phyloP scores from a whole-genome alignment of 1,284 basidiomycete genomes.

The Inonotus hispidus region DNA sequence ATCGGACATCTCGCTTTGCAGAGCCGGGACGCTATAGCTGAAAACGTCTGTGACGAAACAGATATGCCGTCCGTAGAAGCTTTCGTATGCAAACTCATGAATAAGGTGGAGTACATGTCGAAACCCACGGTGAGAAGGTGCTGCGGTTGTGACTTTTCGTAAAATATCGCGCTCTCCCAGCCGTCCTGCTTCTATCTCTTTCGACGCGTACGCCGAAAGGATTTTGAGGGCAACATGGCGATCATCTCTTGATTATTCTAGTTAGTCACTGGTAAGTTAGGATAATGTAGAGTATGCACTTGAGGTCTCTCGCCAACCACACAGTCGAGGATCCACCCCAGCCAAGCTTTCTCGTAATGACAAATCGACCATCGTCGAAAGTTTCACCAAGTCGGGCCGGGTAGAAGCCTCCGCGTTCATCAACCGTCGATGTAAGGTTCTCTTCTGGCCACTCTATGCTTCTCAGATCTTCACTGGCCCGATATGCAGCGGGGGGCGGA shows the following conservation, averaged over 20 bases:
- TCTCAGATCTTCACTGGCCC: constrained; percentile 1
- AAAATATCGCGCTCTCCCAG: constrained; percentile 4
- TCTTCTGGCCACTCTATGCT: background rate
- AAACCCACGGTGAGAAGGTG: constrained; percentile 4
- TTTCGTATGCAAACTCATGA: constrained; percentile 19
- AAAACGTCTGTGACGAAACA: constrained; percentile 43
- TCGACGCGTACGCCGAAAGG: background rate
- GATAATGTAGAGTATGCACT: background rate
- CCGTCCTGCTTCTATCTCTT: background rate
- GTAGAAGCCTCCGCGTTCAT: constrained; percentile 3
- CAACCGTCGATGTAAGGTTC: background rate
- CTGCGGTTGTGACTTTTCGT: background rate
- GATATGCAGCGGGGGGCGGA: background rate
- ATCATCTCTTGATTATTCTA: background rate
- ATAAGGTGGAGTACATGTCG: background rate
- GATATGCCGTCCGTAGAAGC: constrained; percentile 33
- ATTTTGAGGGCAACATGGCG: constrained; percentile 12
- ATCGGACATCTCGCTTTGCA: constrained; percentile 29
- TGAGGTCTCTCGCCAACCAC: constrained; percentile 2
- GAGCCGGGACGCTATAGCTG: constrained; percentile 34
- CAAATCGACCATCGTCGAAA: background rate
- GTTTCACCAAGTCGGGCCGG: background rate
- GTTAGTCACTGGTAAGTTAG: background rate
- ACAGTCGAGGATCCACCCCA: constrained; percentile 2
- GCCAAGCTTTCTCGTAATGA: constrained; percentile 3